These are phyloP conservation scores for Beauveria sp. DNA, from an alignment of 2,329 filamentous ascomycete genomes.

Conservation along the genomic window DNA sequence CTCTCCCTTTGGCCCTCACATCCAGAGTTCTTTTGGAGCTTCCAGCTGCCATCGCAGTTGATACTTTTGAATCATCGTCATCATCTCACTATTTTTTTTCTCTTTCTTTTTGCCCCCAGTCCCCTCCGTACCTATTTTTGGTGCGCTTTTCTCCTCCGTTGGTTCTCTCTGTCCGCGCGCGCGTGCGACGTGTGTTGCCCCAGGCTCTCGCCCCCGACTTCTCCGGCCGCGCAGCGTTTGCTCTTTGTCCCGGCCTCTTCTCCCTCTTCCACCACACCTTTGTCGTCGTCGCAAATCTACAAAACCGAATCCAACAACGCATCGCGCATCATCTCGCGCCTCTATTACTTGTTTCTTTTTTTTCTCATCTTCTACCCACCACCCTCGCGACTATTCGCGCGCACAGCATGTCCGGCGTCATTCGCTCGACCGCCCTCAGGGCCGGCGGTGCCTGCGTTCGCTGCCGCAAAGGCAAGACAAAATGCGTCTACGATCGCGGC, in stretches of 20 bases:
- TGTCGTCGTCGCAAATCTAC: background rate
- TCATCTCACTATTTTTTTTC: background rate
- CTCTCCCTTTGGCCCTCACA: background rate
- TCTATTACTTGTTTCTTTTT: background rate
- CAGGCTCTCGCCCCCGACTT: background rate
- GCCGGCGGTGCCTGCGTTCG: constrained; percentile 55
- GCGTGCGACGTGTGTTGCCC: background rate
- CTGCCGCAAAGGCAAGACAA: constrained; percentile 58
- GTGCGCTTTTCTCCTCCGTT: background rate
- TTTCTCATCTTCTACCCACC: background rate
- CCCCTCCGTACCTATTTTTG: background rate
- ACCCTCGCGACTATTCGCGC: background rate
- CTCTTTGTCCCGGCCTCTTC: background rate
- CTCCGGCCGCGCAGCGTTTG: constrained; percentile 8
- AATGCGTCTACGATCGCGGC: constrained; percentile 56
- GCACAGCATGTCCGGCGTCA: constrained; percentile 37
- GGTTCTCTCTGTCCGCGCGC: background rate
- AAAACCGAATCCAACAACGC: background rate
- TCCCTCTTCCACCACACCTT: background rate
- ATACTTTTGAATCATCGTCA: background rate
- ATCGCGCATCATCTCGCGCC: background rate
- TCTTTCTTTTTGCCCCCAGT: background rate
- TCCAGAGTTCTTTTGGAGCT: background rate
- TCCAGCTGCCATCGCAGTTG: background rate
- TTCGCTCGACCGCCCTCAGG: constrained; percentile 52